Evolutionary conservation across 129 eudicot genomes (phyloP).

Genomic region (Pseudognaphalium luteoalbum): DNA sequence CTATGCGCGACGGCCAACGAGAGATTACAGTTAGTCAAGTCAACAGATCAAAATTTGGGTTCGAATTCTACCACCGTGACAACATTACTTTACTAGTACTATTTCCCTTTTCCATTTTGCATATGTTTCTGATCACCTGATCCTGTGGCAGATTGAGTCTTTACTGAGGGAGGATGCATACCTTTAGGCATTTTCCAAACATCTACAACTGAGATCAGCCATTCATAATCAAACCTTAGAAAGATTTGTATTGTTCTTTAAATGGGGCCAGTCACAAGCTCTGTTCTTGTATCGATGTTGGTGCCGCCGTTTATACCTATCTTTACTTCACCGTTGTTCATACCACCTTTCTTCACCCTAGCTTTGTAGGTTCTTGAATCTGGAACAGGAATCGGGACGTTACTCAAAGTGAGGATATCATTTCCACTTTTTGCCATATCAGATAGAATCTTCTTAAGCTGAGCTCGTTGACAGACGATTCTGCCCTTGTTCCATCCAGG

Average conservation of each 20-base stretch:
- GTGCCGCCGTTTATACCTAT: conserved; percentile 38
- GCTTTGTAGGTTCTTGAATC: conserved; percentile 35
- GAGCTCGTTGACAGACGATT: conserved; percentile 75
- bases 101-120: conserved; percentile 17
- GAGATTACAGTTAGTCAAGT: conserved; percentile 4
- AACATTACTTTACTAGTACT: conserved; percentile 20
- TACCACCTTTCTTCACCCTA: conserved; percentile 33
- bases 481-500: conserved; percentile 99
- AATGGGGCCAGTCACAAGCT: conserved; percentile 47
- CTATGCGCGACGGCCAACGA: background rate
- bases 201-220: conserved; percentile 11
- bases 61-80: conserved; percentile 22
- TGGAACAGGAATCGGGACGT: conserved; percentile 48
- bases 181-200: conserved; percentile 12
- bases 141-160: conserved; percentile 11
- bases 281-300: conserved; percentile 37
- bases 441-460: conserved; percentile 62
- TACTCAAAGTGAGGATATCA: conserved; percentile 44
- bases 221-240: background rate
- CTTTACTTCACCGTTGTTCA: conserved; percentile 32
- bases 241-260: conserved; percentile 20
- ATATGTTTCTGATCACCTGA: conserved; percentile 24
- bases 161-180: conserved; percentile 3
- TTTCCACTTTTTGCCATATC: conserved; percentile 40
- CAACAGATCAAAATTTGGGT: conserved; percentile 36